Evolutionary conservation across 1,284 basidiomycete genomes (phyloP).

Genomic region (Paramarasmius palmivorus): DNA sequence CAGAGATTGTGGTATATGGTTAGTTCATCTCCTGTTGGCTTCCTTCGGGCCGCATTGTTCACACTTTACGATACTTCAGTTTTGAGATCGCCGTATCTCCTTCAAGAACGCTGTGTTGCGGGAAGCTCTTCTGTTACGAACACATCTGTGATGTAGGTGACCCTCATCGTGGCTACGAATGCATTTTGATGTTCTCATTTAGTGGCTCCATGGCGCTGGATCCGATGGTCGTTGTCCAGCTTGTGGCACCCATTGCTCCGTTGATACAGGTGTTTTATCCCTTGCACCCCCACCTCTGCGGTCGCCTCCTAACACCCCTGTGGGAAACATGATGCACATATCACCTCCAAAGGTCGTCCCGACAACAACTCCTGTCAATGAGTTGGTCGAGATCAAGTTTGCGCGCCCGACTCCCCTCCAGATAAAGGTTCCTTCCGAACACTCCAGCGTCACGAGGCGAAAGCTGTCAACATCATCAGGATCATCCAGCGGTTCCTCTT

Average conservation of each 20-base stretch:
- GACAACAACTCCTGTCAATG: not conserved
- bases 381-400: not conserved
- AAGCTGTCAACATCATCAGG: no score
- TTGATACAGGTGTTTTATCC: slow-evolving; percentile 27
- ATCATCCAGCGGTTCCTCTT: no score
- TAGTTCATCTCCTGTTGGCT: not conserved
- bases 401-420: no score
- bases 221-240: slow-evolving; percentile 34
- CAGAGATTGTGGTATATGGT: slow-evolving; percentile 4
- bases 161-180: not conserved
- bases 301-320: slow-evolving; percentile 1
- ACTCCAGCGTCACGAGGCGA: no score
- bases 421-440: no score
- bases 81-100: slow-evolving; percentile 37
- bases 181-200: not conserved
- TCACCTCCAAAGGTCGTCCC: not conserved
- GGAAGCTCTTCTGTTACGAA: slow-evolving; percentile 34
- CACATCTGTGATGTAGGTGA: slow-evolving; percentile 35
- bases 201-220: slow-evolving; percentile 37
- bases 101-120: slow-evolving; percentile 34
- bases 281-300: slow-evolving; percentile 25
- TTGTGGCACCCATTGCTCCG: slow-evolving; percentile 30
- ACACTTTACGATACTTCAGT: slow-evolving; percentile 21
- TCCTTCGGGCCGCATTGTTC: not conserved
- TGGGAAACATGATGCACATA: no score